These are phyloP conservation scores for Penicillium paradoxum DNA, from an alignment of 495 filamentous ascomycete species.

Conservation along the genomic window DNA sequence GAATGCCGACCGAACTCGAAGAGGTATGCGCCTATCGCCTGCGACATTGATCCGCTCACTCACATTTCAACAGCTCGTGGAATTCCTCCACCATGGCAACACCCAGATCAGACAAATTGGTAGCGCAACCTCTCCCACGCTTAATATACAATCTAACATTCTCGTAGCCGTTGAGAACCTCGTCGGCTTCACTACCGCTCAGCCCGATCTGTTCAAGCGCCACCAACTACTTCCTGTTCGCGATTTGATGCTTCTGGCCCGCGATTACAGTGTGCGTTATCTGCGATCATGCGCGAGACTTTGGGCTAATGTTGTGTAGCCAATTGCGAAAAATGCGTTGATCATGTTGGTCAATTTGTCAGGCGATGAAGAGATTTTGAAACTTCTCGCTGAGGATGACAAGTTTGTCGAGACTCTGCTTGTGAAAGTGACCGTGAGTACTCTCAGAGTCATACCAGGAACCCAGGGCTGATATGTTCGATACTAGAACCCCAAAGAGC, in stretches of 20 bases:
- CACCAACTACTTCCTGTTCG: conserved; percentile 73
- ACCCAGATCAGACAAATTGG: conserved; percentile 75
- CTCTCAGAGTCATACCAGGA: neutral
- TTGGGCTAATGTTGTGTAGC: conserved; percentile 40
- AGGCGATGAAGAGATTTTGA: conserved; percentile 66
- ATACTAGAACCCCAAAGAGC: conserved; percentile 53
- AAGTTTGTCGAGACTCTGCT: conserved; percentile 72
- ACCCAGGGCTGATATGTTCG: neutral
- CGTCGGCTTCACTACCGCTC: conserved; percentile 71
- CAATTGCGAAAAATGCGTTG: conserved; percentile 87
- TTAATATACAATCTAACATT: conserved; percentile 1
- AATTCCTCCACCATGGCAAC: conserved; percentile 86
- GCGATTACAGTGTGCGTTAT: conserved; percentile 66
- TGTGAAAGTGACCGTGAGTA: conserved; percentile 67
- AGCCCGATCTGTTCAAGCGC: conserved; percentile 79
- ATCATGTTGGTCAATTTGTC: conserved; percentile 92
- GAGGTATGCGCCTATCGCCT: conserved; percentile 50
- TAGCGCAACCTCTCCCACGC: conserved; percentile 26
- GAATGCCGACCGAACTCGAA: conserved; percentile 78
- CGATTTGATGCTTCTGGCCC: conserved; percentile 83
- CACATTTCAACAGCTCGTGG: conserved; percentile 62
- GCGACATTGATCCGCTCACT: neutral
- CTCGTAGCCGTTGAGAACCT: conserved; percentile 71
- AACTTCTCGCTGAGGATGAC: conserved; percentile 70
- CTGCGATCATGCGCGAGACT: neutral